Evolutionary conservation across 2,329 filamentous ascomycete species (phyloP).

Genomic region (Stemphylium lycopersici): DNA sequence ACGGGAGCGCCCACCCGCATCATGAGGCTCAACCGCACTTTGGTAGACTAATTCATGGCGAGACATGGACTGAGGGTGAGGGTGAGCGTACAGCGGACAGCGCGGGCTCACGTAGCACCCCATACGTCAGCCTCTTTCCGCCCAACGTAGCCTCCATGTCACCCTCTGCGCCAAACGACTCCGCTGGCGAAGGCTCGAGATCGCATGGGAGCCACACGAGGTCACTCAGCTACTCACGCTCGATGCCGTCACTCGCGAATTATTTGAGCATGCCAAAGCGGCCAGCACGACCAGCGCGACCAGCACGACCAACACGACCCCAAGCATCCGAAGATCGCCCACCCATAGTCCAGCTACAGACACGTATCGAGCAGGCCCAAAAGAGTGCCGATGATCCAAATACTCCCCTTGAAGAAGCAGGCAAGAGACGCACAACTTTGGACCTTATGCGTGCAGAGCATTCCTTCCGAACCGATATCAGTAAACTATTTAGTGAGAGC

Average conservation of each 20-base stretch:
- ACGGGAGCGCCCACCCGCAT: slow-evolving; percentile 16
- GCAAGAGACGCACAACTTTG: slow-evolving; percentile 27
- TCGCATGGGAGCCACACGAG: slow-evolving; percentile 19
- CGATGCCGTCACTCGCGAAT: slow-evolving; percentile 35
- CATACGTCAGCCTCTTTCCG: slow-evolving; percentile 39
- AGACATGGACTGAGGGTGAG: slow-evolving; percentile 21
- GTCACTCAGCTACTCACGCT: slow-evolving; percentile 35
- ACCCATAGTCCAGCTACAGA: slow-evolving; percentile 39
- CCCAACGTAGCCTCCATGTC: slow-evolving; percentile 24
- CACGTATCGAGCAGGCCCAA: slow-evolving; percentile 51
- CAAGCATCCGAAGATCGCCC: slow-evolving; percentile 36
- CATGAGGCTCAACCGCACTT: slow-evolving; percentile 15
- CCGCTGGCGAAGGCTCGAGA: slow-evolving; percentile 9
- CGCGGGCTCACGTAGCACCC: slow-evolving; percentile 16
- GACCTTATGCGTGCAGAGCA: slow-evolving; percentile 45
- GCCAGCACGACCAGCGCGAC: slow-evolving; percentile 33
- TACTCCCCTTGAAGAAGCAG: slow-evolving; percentile 45
- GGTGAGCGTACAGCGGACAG: slow-evolving; percentile 15
- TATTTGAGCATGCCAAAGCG: slow-evolving; percentile 36
- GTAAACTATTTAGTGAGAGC: slow-evolving; percentile 53
- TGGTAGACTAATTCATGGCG: slow-evolving; percentile 12
- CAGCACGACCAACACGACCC: slow-evolving; percentile 34
- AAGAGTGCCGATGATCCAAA: slow-evolving; percentile 58
- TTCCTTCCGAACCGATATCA: slow-evolving; percentile 52
- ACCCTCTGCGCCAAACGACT: slow-evolving; percentile 20